These are phyloP conservation scores for Chaetomium cochliodes DNA, from an alignment of 495 filamentous ascomycete genomes.

Conservation along the genomic window DNA sequence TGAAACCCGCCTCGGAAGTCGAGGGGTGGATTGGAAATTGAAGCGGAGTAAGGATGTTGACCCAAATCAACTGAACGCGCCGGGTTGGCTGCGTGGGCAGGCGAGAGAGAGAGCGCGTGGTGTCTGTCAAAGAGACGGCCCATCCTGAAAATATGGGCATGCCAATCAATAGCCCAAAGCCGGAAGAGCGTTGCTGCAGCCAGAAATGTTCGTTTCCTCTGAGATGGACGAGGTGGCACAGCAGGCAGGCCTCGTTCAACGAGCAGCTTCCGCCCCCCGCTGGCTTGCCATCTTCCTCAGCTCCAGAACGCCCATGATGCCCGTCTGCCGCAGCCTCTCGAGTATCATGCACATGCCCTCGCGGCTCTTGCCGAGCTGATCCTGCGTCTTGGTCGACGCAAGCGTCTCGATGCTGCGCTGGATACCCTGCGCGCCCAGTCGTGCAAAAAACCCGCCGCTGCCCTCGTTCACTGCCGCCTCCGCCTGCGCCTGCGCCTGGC, in stretches of 20 bases:
- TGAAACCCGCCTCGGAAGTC: background rate
- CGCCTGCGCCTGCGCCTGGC: constrained; percentile 26
- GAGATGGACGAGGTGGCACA: background rate
- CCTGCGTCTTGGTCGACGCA: constrained; percentile 75
- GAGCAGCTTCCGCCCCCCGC: constrained; percentile 29
- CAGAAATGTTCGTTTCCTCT: background rate
- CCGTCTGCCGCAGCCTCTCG: constrained; percentile 71
- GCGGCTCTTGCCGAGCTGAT: constrained; percentile 81
- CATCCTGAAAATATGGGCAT: background rate
- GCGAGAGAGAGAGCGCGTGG: background rate
- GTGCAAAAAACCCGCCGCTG: constrained; percentile 40
- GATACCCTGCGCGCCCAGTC: constrained; percentile 75
- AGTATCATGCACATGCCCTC: constrained; percentile 95
- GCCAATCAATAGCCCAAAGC: background rate
- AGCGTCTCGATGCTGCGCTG: constrained; percentile 89
- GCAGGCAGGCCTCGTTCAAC: background rate
- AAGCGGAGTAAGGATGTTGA: background rate
- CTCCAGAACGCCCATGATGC: constrained; percentile 84
- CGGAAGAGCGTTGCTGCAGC: background rate
- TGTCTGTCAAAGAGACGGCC: background rate
- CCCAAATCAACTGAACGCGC: background rate
- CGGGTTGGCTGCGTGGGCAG: background rate
- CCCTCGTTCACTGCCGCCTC: constrained; percentile 25
- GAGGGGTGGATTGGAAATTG: background rate
- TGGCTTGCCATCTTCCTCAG: constrained; percentile 60